phyloP scores from a whole-genome alignment of 306 rosid species.

The Elaeagnus macrophylla region DNA sequence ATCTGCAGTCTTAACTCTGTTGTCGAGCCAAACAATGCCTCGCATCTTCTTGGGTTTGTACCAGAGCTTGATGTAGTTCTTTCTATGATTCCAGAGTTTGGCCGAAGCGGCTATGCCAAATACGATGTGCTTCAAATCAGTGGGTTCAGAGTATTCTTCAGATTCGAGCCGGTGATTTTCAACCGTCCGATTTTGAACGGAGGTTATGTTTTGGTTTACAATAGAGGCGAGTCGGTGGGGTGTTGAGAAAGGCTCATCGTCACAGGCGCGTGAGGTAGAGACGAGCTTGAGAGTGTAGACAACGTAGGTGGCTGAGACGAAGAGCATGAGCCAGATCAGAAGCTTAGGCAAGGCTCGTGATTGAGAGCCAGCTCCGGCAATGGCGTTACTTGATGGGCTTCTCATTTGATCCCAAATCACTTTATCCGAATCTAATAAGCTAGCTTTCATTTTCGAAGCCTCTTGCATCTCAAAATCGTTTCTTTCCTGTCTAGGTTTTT shows the following conservation, averaged over 20 bases:
- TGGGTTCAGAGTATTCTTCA: slow-evolving; percentile 11
- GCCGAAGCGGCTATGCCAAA: slow-evolving; percentile 94
- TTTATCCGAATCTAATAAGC: slow-evolving; percentile 53
- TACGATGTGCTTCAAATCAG: slow-evolving; percentile 55
- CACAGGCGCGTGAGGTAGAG: slow-evolving; percentile 47
- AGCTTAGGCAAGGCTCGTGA: slow-evolving; percentile 41
- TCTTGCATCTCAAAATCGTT: background rate
- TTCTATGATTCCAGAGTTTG: slow-evolving; percentile 69
- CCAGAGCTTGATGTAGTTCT: slow-evolving; percentile 89
- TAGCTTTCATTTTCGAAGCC: slow-evolving; percentile 38
- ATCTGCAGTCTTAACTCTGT: slow-evolving; percentile 17
- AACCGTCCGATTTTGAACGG: slow-evolving; percentile 4
- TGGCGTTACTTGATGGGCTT: slow-evolving; percentile 35
- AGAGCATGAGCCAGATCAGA: slow-evolving; percentile 57
- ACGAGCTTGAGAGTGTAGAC: slow-evolving; percentile 65
- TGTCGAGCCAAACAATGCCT: slow-evolving; percentile 84
- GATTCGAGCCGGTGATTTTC: slow-evolving; percentile 15
- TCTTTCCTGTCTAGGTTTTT: too few relatives aligned
- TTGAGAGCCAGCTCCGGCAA: slow-evolving; percentile 22
- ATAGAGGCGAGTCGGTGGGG: slow-evolving; percentile 16
- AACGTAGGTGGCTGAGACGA: slow-evolving; percentile 56
- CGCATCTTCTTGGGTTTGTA: slow-evolving; percentile 53
- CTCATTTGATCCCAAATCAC: slow-evolving; percentile 54
- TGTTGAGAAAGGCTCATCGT: slow-evolving; percentile 27
- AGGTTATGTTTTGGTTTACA: background rate